Evolutionary conservation across 176 grass and related monocot genomes (phyloP), one percentile per base, ranked within the genome.

Genomic region (Cymbopogon citratus): DNA sequence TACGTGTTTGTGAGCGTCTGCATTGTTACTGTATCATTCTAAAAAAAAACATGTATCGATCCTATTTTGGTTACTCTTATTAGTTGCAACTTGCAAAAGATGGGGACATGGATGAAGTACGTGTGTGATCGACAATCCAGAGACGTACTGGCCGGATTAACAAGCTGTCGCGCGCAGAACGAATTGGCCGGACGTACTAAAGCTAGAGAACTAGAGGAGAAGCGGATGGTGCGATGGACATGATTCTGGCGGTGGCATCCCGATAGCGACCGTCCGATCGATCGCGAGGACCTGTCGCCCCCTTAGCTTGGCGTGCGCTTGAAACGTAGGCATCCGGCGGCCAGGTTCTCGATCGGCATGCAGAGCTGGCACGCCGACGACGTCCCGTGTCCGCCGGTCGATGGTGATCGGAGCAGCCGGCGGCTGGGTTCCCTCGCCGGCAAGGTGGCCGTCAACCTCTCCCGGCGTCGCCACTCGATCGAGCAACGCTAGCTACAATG

Each of bases 361-460:
- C 40, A 19, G 74, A 19, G 23, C 7, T 43, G 23, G 54, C 12
- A 45, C 14, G 68, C n/a, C 56, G 56, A 59, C 54, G 54, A 57
- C 56, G 56, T 59, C n/a, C n/a, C 11, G 23, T 46, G n/a, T n/a
- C n/a, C n/a, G n/a, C 16, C 34, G 33, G 56, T 24, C 56, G 56
- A 59, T 25, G 56, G 56, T 59, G 56, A 59, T 59, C 56, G 56
- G 56, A 59, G 21, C 56, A 25, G 15, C 2, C 4, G n/a, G n/a
- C n/a, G 15, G 12, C 1, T 26, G 3, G 0, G 70, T 82, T 70
- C 65, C 90, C 86, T 82, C 10, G 48, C 40, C 59, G 29, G 71
- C 82, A 91, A 85, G 90, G 86, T 77, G 61, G 14, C 16, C 74
- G 86, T 89, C 90, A 79, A 56, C 83, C 65, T 88, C 81, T 2